phyloP scores from a whole-genome alignment of 306 rosid species.

The Canavalia ensiformis region DNA sequence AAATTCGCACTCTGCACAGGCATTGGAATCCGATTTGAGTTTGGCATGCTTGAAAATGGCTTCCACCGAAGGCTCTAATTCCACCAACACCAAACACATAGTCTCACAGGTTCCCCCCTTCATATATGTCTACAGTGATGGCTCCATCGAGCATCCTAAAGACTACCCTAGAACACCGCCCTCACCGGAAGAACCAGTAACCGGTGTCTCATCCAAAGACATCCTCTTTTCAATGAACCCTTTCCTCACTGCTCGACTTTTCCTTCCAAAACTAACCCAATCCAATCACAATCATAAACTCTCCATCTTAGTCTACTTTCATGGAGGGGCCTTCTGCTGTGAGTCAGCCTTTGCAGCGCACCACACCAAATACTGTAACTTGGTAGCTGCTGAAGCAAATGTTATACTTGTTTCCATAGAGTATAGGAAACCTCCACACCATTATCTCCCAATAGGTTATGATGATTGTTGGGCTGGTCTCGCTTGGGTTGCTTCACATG shows the following conservation, averaged over 20 bases:
- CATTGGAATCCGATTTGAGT: too few relatives aligned
- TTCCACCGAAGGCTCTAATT: background rate
- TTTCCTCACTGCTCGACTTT: conserved; percentile 45
- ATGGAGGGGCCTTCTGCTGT: conserved; percentile 55
- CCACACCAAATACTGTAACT: conserved; percentile 47
- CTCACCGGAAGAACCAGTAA: conserved; percentile 38
- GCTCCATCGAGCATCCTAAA: conserved; percentile 42
- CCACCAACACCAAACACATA: conserved; percentile 14
- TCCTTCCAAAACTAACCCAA: conserved; percentile 44
- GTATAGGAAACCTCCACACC: conserved; percentile 59
- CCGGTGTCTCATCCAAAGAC: conserved; percentile 59
- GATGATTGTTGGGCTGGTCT: conserved; percentile 62
- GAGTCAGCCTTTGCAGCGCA: conserved; percentile 55
- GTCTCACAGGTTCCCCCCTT: conserved; percentile 43
- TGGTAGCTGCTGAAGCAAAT: conserved; percentile 48
- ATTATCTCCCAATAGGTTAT: conserved; percentile 54
- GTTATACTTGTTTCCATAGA: conserved; percentile 54
- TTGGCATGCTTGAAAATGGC: background rate
- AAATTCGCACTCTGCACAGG: too few relatives aligned
- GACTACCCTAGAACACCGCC: conserved; percentile 36
- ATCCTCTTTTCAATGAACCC: conserved; percentile 52
- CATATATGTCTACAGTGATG: conserved; percentile 48
- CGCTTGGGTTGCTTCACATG: conserved; percentile 54
- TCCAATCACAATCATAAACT: conserved; percentile 30
- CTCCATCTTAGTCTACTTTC: conserved; percentile 56